Percentiles rank a stretch among this genome's conserved stretches.
Conservation (phyloP, 2,329 filamentous ascomycete species). For the Didymella lethalis region DNA sequence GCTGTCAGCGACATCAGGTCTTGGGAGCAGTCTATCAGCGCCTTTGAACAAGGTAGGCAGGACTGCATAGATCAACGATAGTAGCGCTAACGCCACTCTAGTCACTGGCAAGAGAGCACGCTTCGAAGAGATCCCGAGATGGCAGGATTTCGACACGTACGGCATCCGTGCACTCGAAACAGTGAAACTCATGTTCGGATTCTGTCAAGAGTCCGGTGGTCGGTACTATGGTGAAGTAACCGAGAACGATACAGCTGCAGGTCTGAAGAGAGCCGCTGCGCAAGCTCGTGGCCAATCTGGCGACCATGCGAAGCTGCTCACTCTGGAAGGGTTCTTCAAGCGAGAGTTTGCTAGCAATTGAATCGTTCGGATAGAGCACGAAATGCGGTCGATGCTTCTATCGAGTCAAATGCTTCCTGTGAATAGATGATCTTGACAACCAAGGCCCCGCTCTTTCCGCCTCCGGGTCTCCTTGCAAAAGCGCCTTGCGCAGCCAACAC, state of each 20-base stretch:
- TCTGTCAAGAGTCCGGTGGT: constrained; percentile 31
- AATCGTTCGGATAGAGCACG: not conserved
- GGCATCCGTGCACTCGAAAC: constrained; percentile 31
- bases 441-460: not conserved
- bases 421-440: constrained; percentile 25
- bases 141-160: constrained; percentile 29
- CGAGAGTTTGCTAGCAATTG: constrained; percentile 12
- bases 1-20: not conserved
- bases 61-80: not conserved
- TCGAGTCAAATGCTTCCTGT: not conserved
- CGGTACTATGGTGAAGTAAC: constrained; percentile 32
- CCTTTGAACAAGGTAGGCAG: not conserved
- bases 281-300: constrained; percentile 26
- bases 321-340: constrained; percentile 18
- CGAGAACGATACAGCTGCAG: constrained; percentile 24
- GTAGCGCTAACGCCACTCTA: not conserved
- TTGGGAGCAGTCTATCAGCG: not conserved
- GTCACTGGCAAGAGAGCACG: not conserved
- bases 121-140: constrained; percentile 24
- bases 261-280: constrained; percentile 29
- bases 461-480: constrained; percentile 32
- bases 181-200: constrained; percentile 32
- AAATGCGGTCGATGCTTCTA: not conserved
- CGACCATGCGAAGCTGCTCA: constrained; percentile 12
- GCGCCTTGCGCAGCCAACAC: constrained; percentile 31